Evolutionary conservation across 495 filamentous ascomycete species (phyloP), one percentile per base, ranked within the genome.

Genomic region (Trichocladium antarcticum): DNA sequence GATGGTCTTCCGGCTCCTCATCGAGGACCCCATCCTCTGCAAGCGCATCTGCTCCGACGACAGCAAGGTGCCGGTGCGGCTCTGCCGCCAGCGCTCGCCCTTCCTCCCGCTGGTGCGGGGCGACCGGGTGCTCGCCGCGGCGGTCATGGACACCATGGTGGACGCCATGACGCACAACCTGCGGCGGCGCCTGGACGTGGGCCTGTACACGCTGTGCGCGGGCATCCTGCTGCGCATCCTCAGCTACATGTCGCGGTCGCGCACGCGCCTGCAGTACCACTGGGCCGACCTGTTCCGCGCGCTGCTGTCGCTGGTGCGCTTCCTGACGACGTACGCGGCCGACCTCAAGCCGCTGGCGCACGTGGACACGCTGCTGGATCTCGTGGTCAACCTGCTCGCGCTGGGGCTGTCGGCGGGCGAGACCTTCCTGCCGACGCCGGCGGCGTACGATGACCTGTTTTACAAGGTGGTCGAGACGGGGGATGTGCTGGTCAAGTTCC

Each of bases 401-500:
- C 78, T 96, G 40, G 83, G 85, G 6, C 76, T 97, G n/a, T 89
- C 84, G 5, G 72, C 79, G 10, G 92, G 92, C 6, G 93, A 97
- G 62, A 78, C 83, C 7, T 96, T 97, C 67, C 80, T 97, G n/a
- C 93, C 93, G 0, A 86, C 83, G 47, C 79, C 88, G 17, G 74
- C 84, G 32, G 82, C 84, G 17, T 96, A 96, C 63, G 92, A 98
- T 58, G 93, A 97, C 59, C 74, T 98, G 10, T 95, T 98, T 68
- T 98, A 98, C 73, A 98, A 98, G 68, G 74, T 98, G 12, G 87
- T 97, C 40, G 92, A 98, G 65, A 84, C 79, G 14, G 88, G 89
- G 3, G 87, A 95, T 39, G 76, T 87, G 29, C 74, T 98, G 32
- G 68, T 76, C 20, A 88, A 87, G 65, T 95, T 96, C 67, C 77